Conservation (phyloP, 1,284 basidiomycete species). For the Irpex sp. region DNA sequence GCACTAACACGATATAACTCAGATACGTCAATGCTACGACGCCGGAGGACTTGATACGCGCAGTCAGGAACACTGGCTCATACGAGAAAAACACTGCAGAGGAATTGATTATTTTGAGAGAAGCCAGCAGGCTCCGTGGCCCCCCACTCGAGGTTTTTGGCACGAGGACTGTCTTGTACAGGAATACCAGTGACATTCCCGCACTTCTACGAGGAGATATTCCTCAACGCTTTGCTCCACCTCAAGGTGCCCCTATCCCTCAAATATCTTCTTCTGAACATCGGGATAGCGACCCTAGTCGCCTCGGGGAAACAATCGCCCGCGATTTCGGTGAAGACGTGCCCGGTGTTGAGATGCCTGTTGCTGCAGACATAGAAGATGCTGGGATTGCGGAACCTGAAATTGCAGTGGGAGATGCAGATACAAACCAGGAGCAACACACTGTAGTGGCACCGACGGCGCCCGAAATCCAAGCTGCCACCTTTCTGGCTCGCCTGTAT, state of each 20-base stretch:
- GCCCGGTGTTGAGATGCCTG: not conserved
- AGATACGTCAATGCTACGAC: conserved; percentile 34
- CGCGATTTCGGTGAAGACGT: too few relatives aligned
- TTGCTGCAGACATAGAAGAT: too few relatives aligned
- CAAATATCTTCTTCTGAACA: not conserved
- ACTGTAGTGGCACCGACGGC: not conserved
- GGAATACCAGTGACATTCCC: conserved; percentile 3
- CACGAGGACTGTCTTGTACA: conserved; percentile 28
- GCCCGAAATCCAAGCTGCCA: not conserved
- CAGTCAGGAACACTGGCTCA: conserved; percentile 25
- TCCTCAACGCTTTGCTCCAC: too few relatives aligned
- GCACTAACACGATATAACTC: too few relatives aligned
- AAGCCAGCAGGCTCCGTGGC: conserved; percentile 14
- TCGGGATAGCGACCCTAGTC: not conserved
- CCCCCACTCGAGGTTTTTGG: conserved; percentile 20
- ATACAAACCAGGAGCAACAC: not conserved
- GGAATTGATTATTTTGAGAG: conserved; percentile 35
- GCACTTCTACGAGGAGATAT: not conserved
- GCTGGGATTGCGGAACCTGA: not conserved
- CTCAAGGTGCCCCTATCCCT: not conserved
- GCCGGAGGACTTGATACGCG: conserved; percentile 33
- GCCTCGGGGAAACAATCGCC: too few relatives aligned
- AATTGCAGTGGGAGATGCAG: not conserved
- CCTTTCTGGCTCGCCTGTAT: not conserved
- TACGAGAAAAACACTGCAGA: conserved; percentile 27